These are phyloP conservation scores for Platanthera zijinensis DNA, from an alignment of 106 monocot species.

Conservation along the genomic window DNA sequence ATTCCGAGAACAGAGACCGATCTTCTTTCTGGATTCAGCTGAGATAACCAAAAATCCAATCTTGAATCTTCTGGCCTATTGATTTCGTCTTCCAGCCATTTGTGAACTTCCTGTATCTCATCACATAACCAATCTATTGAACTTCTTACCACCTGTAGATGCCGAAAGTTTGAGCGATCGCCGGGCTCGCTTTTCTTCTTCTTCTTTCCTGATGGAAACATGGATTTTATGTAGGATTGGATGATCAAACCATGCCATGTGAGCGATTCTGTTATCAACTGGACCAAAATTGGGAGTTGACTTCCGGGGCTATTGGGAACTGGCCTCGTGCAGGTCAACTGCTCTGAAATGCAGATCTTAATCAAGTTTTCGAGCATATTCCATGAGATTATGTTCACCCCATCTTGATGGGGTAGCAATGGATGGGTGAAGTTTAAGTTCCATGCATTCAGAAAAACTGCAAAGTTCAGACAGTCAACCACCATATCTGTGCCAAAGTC, in stretches of 20 bases:
- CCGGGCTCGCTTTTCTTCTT: constrained; percentile 52
- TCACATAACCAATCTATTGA: constrained; percentile 39
- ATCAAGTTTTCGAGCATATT: constrained; percentile 50
- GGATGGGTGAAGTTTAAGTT: constrained; percentile 20
- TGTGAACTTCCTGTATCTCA: constrained; percentile 26
- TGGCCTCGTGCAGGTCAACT: constrained; percentile 15
- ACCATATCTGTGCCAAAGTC: constrained; percentile 39
- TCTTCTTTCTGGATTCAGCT: constrained; percentile 21
- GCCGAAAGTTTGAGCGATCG: constrained; percentile 22
- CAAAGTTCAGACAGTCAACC: constrained; percentile 61
- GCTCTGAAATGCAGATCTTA: constrained; percentile 39
- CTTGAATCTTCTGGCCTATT: constrained; percentile 36
- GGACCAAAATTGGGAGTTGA: constrained; percentile 37
- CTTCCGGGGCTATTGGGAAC: constrained; percentile 39
- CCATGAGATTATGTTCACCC: constrained; percentile 32
- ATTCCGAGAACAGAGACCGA: constrained; percentile 28
- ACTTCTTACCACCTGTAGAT: constrained; percentile 17
- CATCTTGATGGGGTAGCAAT: constrained; percentile 1
- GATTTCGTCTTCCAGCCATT: constrained; percentile 48
- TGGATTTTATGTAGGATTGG: constrained; percentile 52
- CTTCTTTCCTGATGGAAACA: constrained; percentile 63
- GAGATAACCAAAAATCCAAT: constrained; percentile 42
- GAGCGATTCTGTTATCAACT: constrained; percentile 62
- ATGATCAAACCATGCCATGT: constrained; percentile 74
- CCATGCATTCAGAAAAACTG: constrained; percentile 80